These are phyloP conservation scores for Cyclanthera cordifolia DNA, from an alignment of 306 rosid species.

Conservation along the genomic window DNA sequence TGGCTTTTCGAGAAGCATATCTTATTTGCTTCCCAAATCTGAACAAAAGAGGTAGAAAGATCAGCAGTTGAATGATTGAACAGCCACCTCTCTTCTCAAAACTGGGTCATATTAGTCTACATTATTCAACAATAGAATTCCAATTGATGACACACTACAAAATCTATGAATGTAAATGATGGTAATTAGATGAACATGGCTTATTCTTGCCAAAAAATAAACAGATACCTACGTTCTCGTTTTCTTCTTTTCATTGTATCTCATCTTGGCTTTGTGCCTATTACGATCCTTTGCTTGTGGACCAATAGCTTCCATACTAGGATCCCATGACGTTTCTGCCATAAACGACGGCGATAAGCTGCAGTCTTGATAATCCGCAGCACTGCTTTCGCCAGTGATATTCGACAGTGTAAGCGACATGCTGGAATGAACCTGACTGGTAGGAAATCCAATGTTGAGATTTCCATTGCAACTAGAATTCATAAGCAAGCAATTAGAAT, in stretches of 20 bases:
- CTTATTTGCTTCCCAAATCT: constrained; percentile 94
- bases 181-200: not conserved
- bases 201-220: not conserved
- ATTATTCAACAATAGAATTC: not conserved
- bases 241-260: constrained; percentile 84
- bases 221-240: constrained; percentile 45
- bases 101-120: not conserved
- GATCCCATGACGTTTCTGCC: constrained; percentile 52
- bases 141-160: not conserved
- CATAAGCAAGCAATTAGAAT: constrained; percentile 37
- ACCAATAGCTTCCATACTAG: constrained; percentile 41
- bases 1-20: constrained; percentile 80
- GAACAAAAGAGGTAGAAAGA: constrained; percentile 23
- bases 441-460: constrained; percentile 53
- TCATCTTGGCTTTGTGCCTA: constrained; percentile 67
- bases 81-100: not conserved
- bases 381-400: constrained; percentile 46
- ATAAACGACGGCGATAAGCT: constrained; percentile 46
- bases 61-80: not conserved
- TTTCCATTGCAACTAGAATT: constrained; percentile 29
- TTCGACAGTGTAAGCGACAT: constrained; percentile 44
- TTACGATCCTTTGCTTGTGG: constrained; percentile 72
- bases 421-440: constrained; percentile 46
- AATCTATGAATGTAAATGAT: not conserved
- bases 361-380: constrained; percentile 54